These are phyloP conservation scores for Metarhizium brunneum DNA, from an alignment of 2,329 filamentous ascomycete species.

Conservation along the genomic window DNA sequence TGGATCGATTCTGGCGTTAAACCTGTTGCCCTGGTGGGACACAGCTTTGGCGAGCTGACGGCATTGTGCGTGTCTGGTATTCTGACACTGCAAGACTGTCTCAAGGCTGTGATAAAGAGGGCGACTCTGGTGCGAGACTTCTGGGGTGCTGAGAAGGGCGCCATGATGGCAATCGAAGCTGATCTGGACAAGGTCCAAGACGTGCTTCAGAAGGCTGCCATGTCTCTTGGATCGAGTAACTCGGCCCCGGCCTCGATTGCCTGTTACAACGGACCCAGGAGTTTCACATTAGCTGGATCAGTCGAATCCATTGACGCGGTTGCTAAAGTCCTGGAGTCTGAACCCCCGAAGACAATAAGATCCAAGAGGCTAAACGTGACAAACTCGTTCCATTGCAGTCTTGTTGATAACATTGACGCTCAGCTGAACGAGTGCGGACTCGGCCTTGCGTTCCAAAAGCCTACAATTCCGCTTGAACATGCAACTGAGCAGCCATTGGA, in stretches of 20 bases:
- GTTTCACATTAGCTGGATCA: conserved; percentile 32
- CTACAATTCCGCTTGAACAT: conserved; percentile 6
- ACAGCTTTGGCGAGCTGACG: conserved; percentile 33
- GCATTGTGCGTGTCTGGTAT: conserved; percentile 26
- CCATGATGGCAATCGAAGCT: conserved; percentile 30
- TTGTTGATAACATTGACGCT: conserved; percentile 26
- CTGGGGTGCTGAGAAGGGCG: conserved; percentile 26
- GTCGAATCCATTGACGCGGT: conserved; percentile 20
- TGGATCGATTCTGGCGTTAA: conserved; percentile 27
- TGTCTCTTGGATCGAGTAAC: conserved; percentile 8
- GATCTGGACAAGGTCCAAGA: conserved; percentile 11
- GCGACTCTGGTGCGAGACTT: conserved; percentile 19
- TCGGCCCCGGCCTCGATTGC: conserved; percentile 24
- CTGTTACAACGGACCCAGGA: conserved; percentile 35
- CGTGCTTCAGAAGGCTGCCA: background rate
- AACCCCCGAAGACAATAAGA: conserved; percentile 11
- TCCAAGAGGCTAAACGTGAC: conserved; percentile 32
- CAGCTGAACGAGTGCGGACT: conserved; percentile 17
- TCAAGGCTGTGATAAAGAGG: conserved; percentile 19
- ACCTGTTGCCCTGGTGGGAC: conserved; percentile 20
- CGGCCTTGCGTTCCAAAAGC: background rate
- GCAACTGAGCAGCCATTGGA: background rate
- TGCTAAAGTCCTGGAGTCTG: background rate
- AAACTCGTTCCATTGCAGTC: conserved; percentile 35
- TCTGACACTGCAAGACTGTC: conserved; percentile 19